These are phyloP conservation scores for Diaporthe sp. DNA, from an alignment of 2,329 filamentous ascomycete genomes.

Conservation along the genomic window DNA sequence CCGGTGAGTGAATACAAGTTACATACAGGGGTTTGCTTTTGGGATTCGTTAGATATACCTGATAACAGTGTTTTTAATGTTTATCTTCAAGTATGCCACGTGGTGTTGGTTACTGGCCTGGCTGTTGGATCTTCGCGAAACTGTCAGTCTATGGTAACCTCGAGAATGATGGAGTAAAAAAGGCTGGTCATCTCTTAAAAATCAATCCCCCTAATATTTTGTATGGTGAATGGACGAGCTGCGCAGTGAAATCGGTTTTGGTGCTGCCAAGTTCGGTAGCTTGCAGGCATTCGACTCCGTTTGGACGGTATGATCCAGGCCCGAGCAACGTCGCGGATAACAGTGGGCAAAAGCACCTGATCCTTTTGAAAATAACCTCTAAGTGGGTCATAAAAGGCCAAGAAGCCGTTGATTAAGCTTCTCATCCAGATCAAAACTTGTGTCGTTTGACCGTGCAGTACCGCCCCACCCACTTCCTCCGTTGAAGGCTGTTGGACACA, in stretches of 20 bases:
- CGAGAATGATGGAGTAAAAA: neutral
- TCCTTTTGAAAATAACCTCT: neutral
- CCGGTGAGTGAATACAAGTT: neutral
- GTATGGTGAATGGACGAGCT: too few relatives aligned
- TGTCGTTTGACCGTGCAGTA: neutral
- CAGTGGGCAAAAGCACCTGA: neutral
- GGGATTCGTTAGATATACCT: neutral
- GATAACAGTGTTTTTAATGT: neutral
- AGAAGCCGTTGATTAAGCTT: neutral
- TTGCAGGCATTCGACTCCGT: too few relatives aligned
- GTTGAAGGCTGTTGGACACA: too few relatives aligned
- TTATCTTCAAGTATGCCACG: neutral
- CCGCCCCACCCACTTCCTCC: neutral
- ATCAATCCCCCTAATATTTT: neutral
- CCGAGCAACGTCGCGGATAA: neutral
- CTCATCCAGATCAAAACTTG: neutral
- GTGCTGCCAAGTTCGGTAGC: too few relatives aligned
- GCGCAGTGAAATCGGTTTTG: too few relatives aligned
- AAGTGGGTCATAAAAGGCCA: neutral
- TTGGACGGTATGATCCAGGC: neutral
- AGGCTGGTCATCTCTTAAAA: neutral
- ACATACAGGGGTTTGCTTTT: neutral
- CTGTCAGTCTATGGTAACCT: neutral
- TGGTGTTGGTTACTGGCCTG: neutral
- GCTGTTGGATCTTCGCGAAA: neutral